These are phyloP conservation scores for Lachancea nothofagi DNA, from an alignment of 805 yeast species.

Conservation along the genomic window DNA sequence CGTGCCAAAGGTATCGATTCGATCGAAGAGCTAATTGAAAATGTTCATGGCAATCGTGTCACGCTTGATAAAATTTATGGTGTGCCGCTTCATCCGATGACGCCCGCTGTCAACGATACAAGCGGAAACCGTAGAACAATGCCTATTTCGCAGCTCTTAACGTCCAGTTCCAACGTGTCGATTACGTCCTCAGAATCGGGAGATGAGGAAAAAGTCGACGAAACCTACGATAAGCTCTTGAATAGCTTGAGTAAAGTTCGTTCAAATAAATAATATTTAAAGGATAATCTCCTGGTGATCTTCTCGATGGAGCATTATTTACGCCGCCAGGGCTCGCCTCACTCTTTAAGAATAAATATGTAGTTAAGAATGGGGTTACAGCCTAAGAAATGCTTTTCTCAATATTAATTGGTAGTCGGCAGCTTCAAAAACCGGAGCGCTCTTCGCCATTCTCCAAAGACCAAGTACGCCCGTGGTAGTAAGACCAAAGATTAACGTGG, in stretches of 20 bases:
- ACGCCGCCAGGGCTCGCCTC: too few species aligned
- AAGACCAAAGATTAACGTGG: constrained; percentile 14
- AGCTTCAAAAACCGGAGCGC: constrained; percentile 3
- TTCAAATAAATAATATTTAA: constrained; percentile 38
- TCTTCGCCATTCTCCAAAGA: constrained; percentile 15
- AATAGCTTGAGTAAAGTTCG: constrained; percentile 63
- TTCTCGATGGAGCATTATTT: too few species aligned
- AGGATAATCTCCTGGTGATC: background rate
- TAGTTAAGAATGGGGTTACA: too few species aligned
- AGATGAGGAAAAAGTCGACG: constrained; percentile 48
- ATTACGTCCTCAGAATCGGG: constrained; percentile 12
- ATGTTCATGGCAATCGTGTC: constrained; percentile 51
- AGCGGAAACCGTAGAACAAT: background rate
- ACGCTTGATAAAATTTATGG: constrained; percentile 47
- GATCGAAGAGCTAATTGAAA: constrained; percentile 59
- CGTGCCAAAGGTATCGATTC: constrained; percentile 72
- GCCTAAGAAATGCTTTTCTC: background rate
- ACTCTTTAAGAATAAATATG: too few species aligned
- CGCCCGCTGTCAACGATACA: constrained; percentile 3
- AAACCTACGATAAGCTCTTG: constrained; percentile 64
- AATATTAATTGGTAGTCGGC: constrained; percentile 4
- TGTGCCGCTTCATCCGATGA: constrained; percentile 15
- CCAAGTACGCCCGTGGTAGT: constrained; percentile 17
- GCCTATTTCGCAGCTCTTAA: constrained; percentile 3
- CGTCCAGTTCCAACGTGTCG: constrained; percentile 3